phyloP scores from a whole-genome alignment of 2,329 filamentous ascomycete species.

The Sphaerulina musiva region DNA sequence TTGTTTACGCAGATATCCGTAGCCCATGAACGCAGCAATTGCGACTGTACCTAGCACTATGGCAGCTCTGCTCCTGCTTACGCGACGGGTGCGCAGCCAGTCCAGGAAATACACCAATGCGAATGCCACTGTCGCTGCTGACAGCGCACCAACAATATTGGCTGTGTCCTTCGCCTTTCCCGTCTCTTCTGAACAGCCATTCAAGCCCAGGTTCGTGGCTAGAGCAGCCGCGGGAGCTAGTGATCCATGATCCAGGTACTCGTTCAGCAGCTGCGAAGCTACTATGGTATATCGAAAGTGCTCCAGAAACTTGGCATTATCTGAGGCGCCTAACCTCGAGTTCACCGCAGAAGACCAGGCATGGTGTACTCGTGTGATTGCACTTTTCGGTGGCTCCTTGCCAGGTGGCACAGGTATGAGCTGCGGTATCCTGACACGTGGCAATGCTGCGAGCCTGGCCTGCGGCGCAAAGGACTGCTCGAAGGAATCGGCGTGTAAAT shows the following conservation, averaged over 20 bases:
- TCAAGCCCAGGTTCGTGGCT: slow-evolving; percentile 13
- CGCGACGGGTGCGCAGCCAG: slow-evolving; percentile 55
- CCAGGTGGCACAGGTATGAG: slow-evolving; percentile 9
- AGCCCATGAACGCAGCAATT: slow-evolving; percentile 53
- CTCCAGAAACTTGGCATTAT: slow-evolving; percentile 81
- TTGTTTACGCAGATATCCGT: slow-evolving; percentile 68
- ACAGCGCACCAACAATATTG: slow-evolving; percentile 55
- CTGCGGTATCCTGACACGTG: slow-evolving; percentile 19
- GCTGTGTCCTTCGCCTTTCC: slow-evolving; percentile 38
- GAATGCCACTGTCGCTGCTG: slow-evolving; percentile 58
- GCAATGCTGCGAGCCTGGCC: slow-evolving; percentile 9
- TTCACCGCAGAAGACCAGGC: slow-evolving; percentile 56
- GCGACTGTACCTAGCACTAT: slow-evolving; percentile 47
- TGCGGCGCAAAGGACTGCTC: slow-evolving; percentile 34
- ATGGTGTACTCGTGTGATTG: slow-evolving; percentile 39
- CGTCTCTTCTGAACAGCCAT: slow-evolving; percentile 20
- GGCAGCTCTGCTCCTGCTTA: slow-evolving; percentile 51
- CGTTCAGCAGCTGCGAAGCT: slow-evolving; percentile 79
- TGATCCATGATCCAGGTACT: slow-evolving; percentile 46
- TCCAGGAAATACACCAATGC: slow-evolving; percentile 61
- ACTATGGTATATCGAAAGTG: slow-evolving; percentile 91
- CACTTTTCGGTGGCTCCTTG: slow-evolving; percentile 14
- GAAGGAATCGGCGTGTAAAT: slow-evolving; percentile 3
- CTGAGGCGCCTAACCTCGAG: slow-evolving; percentile 64
- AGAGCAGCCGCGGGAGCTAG: slow-evolving; percentile 29